Base-by-base conservation (phyloP, 768 basidiomycete genomes). In the Galerina marginata region DNA sequence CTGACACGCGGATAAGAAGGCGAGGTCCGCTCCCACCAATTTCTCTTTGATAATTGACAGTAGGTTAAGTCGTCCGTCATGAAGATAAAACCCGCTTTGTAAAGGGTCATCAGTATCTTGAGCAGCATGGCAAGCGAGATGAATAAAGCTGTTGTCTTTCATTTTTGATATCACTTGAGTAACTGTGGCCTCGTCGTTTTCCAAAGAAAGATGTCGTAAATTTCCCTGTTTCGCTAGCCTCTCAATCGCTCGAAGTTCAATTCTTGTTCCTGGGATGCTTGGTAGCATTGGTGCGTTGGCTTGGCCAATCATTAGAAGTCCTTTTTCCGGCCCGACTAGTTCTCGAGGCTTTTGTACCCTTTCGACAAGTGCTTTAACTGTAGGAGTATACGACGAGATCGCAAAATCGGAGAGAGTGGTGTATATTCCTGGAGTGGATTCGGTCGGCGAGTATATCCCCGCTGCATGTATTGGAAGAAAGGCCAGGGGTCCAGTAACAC, bases 401-500 rank as follows among this genome's bases (percentile, higher is more conserved):
- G 38, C 62, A 16, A 49, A 63, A 40, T 54, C 54, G 9, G 51
- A 63, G 3, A 49, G 29, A 38, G 33, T 44, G 51, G 23, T 54
- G 45, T 4, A 38, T 16, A 9, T 33, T 3, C 7, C 2, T 33
- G 29, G 7, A 33, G 29, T 33, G 4, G 29, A 33, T 33, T 39
- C n/a, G 10, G 45, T 12, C 14, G 52, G n/a, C 3, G 47, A 46
- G 20, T 54, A 63, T 11, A 55, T n/a, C 16, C 57, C 62, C 4
- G 62, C 62, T 0, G 62, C 62, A 39, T 63, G 62, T 12, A 63
- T 40, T 9, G 62, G 62, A 10, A 63, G 40, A 37, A 63, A 59
- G 7, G 52, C 25, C 33, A 63, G 43, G 15, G 29, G 40, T 20
- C 62, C 62, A 6, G 62, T 63, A 20, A 52, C 58, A 55, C 58